Base-by-base conservation (phyloP, 441 rosid species). In the Flueggea neowawraea region DNA sequence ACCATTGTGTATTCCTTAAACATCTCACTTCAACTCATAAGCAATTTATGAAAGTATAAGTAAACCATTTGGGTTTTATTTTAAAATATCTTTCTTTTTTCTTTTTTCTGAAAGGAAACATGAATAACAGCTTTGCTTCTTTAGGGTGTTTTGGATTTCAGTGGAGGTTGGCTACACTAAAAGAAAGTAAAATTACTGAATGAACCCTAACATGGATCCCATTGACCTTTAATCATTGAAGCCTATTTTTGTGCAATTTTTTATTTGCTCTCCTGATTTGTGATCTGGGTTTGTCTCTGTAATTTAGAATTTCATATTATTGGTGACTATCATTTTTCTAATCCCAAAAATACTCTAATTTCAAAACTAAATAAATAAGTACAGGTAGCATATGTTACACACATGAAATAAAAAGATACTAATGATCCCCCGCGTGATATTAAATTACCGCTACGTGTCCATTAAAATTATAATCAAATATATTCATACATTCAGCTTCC, bases 201-300 rank as follows among this genome's bases (percentile, higher is more conserved):
- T 47, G 9, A 47, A 55, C 88, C 80, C 78, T 71, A 65, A 73
- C 84, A 72, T 65, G 82, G 78, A 69, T 75, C 76, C 63, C 71
- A 74, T 67, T 71, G 74, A 65, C 77, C 74, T 69, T 78, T 76
- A 74, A 80, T 83, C 78, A 80, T 78, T 80, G 81, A 73, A 52
- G 56, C 58, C 64, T 43, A 61, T 54, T 8, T 62, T 31, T 53
- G 52, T 3, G 60, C 58, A 58, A 54, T 62, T 71, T 66, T 79
- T 69, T 57, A 73, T 62, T 62, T 54, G 68, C 45, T 61, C 58
- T 57, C 57, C 69, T 65, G 54, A 75, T 82, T 58, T 72, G 52
- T 76, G 79, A 81, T 72, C 70, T 69, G 82, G 65, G 64, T 65
- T 68, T 75, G 64, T 67, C 68, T 45, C 62, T 44, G 70, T 57